Conservation (phyloP, 1,139 yeast species). For the Geotrichum aggregatum region DNA sequence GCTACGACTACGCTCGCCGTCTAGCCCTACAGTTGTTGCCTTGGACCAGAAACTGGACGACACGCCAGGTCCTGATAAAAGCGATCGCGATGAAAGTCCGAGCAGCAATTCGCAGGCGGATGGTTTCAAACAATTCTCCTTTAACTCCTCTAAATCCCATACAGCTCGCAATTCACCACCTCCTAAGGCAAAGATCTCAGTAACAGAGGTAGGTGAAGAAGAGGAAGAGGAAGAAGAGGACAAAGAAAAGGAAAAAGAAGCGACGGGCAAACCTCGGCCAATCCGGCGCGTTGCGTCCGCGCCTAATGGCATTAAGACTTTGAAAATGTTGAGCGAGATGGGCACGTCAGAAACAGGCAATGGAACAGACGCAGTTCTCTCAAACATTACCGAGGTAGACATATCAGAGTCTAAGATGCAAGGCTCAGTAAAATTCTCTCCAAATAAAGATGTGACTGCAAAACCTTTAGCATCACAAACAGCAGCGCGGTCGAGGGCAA, state of each 20-base stretch:
- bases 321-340: slow-evolving; percentile 23
- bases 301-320: slow-evolving; percentile 51
- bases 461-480: slow-evolving; percentile 15
- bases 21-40: slow-evolving; percentile 32
- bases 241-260: slow-evolving; percentile 46
- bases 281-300: slow-evolving; percentile 40
- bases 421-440: not conserved
- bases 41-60: not conserved
- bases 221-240: slow-evolving; percentile 50
- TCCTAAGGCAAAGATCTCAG: not conserved
- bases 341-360: slow-evolving; percentile 6
- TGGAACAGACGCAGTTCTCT: slow-evolving; percentile 7
- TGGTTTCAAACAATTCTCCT: not conserved
- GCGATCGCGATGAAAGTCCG: not conserved
- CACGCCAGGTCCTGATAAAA: not conserved
- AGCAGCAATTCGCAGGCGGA: not conserved
- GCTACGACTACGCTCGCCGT: slow-evolving; percentile 43
- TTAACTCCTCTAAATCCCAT: not conserved
- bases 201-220: not conserved
- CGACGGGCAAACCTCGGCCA: not conserved
- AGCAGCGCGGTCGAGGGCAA: slow-evolving; percentile 36
- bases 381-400: slow-evolving; percentile 17
- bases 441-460: not conserved
- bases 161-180: not conserved
- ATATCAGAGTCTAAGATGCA: slow-evolving; percentile 8